Base-by-base conservation (phyloP, 1,139 yeast species). In the Candida mesenterica region DNA sequence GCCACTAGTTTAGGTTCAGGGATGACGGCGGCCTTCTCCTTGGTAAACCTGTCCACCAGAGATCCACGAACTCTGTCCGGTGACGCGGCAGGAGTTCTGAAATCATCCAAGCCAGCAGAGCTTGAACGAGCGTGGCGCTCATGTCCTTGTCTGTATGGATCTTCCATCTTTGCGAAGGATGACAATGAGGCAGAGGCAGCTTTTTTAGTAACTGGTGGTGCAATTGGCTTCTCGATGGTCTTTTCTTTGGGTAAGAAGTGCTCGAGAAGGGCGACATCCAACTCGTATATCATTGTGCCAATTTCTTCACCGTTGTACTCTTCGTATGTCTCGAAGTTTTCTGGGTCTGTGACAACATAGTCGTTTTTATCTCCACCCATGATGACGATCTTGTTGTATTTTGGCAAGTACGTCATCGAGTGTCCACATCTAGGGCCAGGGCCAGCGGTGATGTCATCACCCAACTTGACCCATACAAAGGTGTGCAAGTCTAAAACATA, bases 341-440 rank as follows among this genome's bases (percentile, higher is more conserved):
- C 47, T n/a, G 63, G 60, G 40, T 66, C 68, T 18, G 56, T 53
- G 32, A 50, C 52, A 31, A 69, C 68, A 43, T 66, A 79, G 51
- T 80, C 86, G 47, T 80, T 77, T 45, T 80, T 75, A 57, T 88
- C 96, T 42, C 98, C 98, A 30, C 98, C 98, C 86, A 94, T 82
- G 15, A 92, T 79, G 18, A 90, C 57, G 35, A 92, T 59, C 58
- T 82, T 86, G 53, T 86, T 79, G 42, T 75, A 77, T 33, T 68
- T 76, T 34, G 85, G 65, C 40, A 75, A 70, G 40, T 82, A 77
- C 2, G 97, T 82, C 68, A 92, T 69, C 7, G 96, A 79, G 59
- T 92, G 98, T n/a, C 98, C 98, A 44, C 95, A 86, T 49, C 97
- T 77, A 14, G 95, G 80, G 30, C 90, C 84, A 3, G 97, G 97